These are phyloP conservation scores for Candida tibetensis DNA, from an alignment of 805 yeast genomes.

Conservation along the genomic window DNA sequence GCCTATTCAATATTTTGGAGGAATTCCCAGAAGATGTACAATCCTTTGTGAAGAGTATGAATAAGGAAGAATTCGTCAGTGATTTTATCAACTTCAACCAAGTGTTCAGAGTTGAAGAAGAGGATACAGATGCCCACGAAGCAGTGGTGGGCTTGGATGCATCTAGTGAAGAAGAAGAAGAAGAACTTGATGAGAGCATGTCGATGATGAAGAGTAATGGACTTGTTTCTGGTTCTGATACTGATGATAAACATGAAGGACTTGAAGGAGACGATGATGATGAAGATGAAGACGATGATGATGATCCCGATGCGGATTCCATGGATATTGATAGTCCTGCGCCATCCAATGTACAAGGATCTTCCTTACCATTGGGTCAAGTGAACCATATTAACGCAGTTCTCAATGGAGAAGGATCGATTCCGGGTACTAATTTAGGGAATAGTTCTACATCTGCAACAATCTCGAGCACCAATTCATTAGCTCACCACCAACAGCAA, in stretches of 20 bases:
- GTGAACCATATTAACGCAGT: conserved; percentile 5
- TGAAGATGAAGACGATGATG: conserved; percentile 13
- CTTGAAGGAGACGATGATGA: conserved; percentile 11
- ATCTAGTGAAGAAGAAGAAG: conserved; percentile 7
- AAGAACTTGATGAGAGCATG: no score
- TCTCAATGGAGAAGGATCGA: background rate
- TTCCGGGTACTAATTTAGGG: background rate
- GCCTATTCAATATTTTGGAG: conserved; percentile 15
- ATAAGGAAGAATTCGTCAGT: conserved; percentile 25
- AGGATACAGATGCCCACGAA: conserved; percentile 10
- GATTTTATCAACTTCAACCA: conserved; percentile 29
- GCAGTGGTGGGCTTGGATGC: conserved; percentile 8
- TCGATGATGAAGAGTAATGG: no score
- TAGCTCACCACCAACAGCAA: background rate
- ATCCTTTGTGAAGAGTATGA: conserved; percentile 16
- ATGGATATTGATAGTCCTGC: conserved; percentile 1
- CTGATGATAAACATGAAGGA: conserved; percentile 9
- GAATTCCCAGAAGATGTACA: conserved; percentile 18
- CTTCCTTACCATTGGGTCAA: conserved; percentile 2
- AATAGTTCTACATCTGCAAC: background rate
- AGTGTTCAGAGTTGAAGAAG: conserved; percentile 11
- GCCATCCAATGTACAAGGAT: conserved; percentile 1
- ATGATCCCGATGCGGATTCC: conserved; percentile 5
- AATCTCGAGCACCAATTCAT: background rate
- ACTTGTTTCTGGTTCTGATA: no score